Base-by-base conservation (phyloP, 768 basidiomycete genomes). In the Pleurotus salmoneostramineus region DNA sequence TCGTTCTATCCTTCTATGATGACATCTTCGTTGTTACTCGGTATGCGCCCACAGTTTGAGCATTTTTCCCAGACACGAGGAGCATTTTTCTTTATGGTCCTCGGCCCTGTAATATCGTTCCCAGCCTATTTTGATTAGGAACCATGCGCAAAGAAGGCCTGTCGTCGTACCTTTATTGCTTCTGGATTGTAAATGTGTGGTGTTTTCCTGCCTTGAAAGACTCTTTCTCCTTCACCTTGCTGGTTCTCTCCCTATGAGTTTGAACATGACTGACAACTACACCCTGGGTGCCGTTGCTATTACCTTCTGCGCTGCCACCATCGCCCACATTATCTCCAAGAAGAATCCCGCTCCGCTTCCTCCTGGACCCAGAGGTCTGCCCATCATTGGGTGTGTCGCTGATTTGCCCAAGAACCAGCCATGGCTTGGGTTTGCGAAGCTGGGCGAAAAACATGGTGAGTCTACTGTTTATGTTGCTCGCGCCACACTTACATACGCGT, bases 281-380 rank as follows among this genome's bases (percentile, higher is more conserved):
- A 43, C 52, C 31, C 15, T 55, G 11, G 52, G 52, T 15, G 52
- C 36, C 15, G 52, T 40, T n/a, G 52, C 52, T 4, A 31, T 31
- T 8, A 12, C 40, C 6, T 40, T 55, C 17, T 21, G 36, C 5
- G 52, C 32, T 10, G 27, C 43, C 6, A 17, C 37, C 6, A 14
- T 55, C 0, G 52, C 52, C n/a, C 52, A 55, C 27, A 11, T 55
- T 15, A 55, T 10, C 7, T n/a, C 52, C 8, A 11, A 15, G 8
- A 40, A 55, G 31, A 56, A 31, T 4, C 62, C 62, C 40, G 57
- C 61, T 36, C 65, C 75, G 6, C 72, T 82, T 12, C 79, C 78
- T 35, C 80, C 78, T 14, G 84, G 83, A 11, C 84, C 84, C 0
- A 75, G 69, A 54, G 78, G 78, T 44, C 69, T 84, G 40, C 83